These are phyloP conservation scores for Psilocybe mexicana DNA, from an alignment of 1,284 basidiomycete genomes.

Conservation along the genomic window DNA sequence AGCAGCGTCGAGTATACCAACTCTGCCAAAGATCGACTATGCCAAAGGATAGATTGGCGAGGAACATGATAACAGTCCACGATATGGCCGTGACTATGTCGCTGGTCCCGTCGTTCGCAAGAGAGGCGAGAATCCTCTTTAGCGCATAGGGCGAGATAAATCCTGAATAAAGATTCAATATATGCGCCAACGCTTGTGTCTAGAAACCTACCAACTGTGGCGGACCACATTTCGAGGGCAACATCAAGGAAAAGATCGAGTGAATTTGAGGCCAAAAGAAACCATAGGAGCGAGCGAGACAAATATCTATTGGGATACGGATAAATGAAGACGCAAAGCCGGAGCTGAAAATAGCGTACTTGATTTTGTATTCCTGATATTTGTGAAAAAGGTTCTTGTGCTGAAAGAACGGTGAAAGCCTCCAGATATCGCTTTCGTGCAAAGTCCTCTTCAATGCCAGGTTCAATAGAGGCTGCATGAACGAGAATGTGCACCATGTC, in stretches of 20 bases:
- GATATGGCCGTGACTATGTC: conserved; percentile 61
- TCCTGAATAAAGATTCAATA: conserved; percentile 29
- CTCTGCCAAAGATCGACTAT: conserved; percentile 64
- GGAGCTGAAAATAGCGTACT: conserved; percentile 31
- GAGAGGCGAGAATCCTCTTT: conserved; percentile 53
- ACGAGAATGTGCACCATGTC: conserved; percentile 79
- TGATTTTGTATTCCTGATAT: conserved; percentile 50
- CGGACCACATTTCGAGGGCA: conserved; percentile 59
- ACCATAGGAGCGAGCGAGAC: conserved; percentile 58
- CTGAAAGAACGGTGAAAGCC: conserved; percentile 67
- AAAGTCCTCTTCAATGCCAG: conserved; percentile 59
- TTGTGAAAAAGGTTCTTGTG: conserved; percentile 72
- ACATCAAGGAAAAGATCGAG: conserved; percentile 69
- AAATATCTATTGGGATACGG: conserved; percentile 40
- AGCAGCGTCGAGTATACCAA: conserved; percentile 67
- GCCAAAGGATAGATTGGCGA: conserved; percentile 69
- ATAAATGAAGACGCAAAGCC: not conserved
- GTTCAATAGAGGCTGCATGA: conserved; percentile 69
- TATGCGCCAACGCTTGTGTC: not conserved
- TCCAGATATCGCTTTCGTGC: conserved; percentile 72
- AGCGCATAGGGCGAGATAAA: conserved; percentile 64
- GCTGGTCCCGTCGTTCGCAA: conserved; percentile 47
- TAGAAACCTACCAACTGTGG: conserved; percentile 50
- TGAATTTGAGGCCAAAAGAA: conserved; percentile 70
- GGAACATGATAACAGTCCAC: conserved; percentile 67